phyloP scores from a whole-genome alignment of 2,329 filamentous ascomycete species.

The Verticillium nonalfalfae region DNA sequence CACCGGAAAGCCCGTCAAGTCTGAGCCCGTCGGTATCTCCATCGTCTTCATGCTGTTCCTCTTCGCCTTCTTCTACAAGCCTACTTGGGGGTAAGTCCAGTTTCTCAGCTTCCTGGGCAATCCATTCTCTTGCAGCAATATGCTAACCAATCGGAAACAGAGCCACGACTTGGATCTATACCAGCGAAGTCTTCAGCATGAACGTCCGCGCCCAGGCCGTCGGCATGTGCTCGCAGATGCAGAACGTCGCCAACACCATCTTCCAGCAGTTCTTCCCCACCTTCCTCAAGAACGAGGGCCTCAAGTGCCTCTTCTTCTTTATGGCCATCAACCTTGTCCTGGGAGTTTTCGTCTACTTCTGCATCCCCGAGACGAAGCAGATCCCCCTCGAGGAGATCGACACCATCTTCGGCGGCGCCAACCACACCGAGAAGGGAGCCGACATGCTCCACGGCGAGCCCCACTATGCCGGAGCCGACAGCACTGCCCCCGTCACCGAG shows the following conservation, averaged over 20 bases:
- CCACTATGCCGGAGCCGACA: conserved; percentile 7
- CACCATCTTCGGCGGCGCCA: conserved; percentile 46
- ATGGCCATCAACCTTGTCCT: conserved; percentile 38
- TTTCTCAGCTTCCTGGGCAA: neutral
- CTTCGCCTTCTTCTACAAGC: conserved; percentile 63
- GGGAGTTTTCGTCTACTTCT: conserved; percentile 42
- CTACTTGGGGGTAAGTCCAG: conserved; percentile 48
- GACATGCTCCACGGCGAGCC: conserved; percentile 28
- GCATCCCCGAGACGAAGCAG: conserved; percentile 44
- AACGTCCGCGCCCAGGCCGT: conserved; percentile 67
- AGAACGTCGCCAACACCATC: conserved; percentile 60
- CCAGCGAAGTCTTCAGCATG: conserved; percentile 63
- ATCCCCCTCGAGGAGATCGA: conserved; percentile 51
- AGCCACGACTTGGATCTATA: conserved; percentile 58
- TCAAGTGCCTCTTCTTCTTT: conserved; percentile 33
- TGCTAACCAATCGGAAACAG: neutral
- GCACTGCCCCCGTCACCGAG: conserved; percentile 3
- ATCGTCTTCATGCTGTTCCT: conserved; percentile 64
- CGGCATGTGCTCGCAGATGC: conserved; percentile 56
- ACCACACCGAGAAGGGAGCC: conserved; percentile 48
- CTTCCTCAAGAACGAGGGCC: conserved; percentile 51
- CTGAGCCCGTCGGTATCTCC: conserved; percentile 54
- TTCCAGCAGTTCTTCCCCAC: conserved; percentile 67
- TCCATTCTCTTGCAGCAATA: no score
- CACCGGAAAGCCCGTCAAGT: conserved; percentile 41